Evolutionary conservation across 164 flowering plant species (phyloP).

Genomic region (Vitis vinifera): ASM3070453v1 NC_081821.1:2210001-2210500

Average conservation of each 20-base stretch:
- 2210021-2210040: not conserved
- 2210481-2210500: slow-evolving; percentile 67
- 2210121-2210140: slow-evolving; percentile 49
- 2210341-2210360: slow-evolving; percentile 62
- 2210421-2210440: slow-evolving; percentile 75
- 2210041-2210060: not conserved
- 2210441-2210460: slow-evolving; percentile 99
- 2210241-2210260: not conserved
- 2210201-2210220: not conserved
- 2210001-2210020: slow-evolving; percentile 51
- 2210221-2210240: not conserved
- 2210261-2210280: not conserved
- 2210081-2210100: slow-evolving; percentile 10
- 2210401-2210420: slow-evolving; percentile 44
- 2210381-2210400: slow-evolving; percentile 62
- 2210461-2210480: slow-evolving; percentile 99
- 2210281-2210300: not conserved
- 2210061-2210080: not conserved
- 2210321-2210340: slow-evolving; percentile 73
- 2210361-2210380: slow-evolving; percentile 55
- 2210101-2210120: slow-evolving; percentile 22
- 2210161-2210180: slow-evolving; percentile 46
- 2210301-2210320: slow-evolving; percentile 24
- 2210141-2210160: slow-evolving; percentile 39
- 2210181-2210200: slow-evolving; percentile 7